Evolutionary conservation across 331 rosid genomes (phyloP), one percentile per base, ranked within the genome.

Genomic region (Malus hybrid): DNA sequence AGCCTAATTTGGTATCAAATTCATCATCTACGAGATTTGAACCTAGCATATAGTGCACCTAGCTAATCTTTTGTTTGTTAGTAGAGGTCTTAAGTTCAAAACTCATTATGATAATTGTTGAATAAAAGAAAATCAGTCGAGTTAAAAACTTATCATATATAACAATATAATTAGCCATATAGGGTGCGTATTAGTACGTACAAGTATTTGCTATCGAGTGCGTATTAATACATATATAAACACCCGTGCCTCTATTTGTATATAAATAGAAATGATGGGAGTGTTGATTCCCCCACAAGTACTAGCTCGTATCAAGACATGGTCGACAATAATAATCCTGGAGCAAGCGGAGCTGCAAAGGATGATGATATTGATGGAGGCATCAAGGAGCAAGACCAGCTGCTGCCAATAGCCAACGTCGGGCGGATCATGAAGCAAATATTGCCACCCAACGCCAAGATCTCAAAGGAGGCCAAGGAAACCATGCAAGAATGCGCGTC

Each of bases 381-480:
- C 11, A 65, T 29, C 1, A 60, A 29, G 57, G 80, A 79, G 65
- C 63, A 62, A 11, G 79, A 81, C 55, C 69, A 56, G 32, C n/a
- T 83, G 79, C 70, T 80, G 18, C 87, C 87, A n/a, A 84, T 84
- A 19, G 85, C 87, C 32, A 84, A 84, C 78, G 87, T 84, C 15
- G 87, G 85, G 24, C 50, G 87, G 76, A 63, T 84, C 57, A 84
- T 84, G 87, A 84, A 80, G 78, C 75, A 80, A 60, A 80, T 77
- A 18, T 34, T 84, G 63, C 83, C 87, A 27, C 6, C 68, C 12
- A 80, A 80, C 22, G 85, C 85, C 7, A 84, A 80, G 74, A 75
- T 84, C 67, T 84, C 87, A 1, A 84, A 80, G 82, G 83, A 80
- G 39, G 80, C 85, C 15, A 84, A 84, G 52, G 78, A 84, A 44